Base-by-base conservation (phyloP, 306 rosid species). In the Cyclanthera cordifolia region DNA sequence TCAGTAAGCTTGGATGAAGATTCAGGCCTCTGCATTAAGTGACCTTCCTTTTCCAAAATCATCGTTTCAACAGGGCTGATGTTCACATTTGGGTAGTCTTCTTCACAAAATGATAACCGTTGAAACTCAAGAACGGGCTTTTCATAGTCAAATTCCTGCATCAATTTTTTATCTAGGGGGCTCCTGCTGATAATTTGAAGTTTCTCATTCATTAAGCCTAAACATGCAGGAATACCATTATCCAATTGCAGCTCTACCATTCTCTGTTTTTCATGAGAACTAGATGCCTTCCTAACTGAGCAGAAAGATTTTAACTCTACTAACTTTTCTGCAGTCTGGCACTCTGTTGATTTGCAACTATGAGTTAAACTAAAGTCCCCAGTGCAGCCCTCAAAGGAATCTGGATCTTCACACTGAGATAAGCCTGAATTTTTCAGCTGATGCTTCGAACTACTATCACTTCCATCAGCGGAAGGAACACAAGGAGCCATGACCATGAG, bases 231-330 rank as follows among this genome's bases (percentile, higher is more conserved):
- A 39, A 59, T 73, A 54, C 48, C 67, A 47, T 69, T 67, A 70
- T 52, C 55, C 32, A 47, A 43, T 63, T 73, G 74, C 28, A 37
- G 56, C 51, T 76, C 88, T 69, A 59, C 74, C 81, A 81, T 85
- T 74, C 83, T 84, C 77, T 82, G 83, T 68, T 89, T 86, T 25
- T 71, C 78, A 71, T 71, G 82, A 79, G 82, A 69, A 56, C 61
- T 59, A 14, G 81, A 81, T 73, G 67, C 79, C 71, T 79, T 82
- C 76, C 72, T 28, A 77, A 73, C 79, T 69, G 75, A 67, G 63
- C 72, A 48, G 65, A 63, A 68, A 74, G 54, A 55, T 23, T 67
- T 58, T 37, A 74, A 53, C 24, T 27, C 73, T 1, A 21, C 49
- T 53, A 77, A 74, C 52, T 67, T 77, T 45, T 55, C 75, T 48